Conservation (phyloP, 2,329 filamentous ascomycete species). For the Talaromyces pinophilus region DNA sequence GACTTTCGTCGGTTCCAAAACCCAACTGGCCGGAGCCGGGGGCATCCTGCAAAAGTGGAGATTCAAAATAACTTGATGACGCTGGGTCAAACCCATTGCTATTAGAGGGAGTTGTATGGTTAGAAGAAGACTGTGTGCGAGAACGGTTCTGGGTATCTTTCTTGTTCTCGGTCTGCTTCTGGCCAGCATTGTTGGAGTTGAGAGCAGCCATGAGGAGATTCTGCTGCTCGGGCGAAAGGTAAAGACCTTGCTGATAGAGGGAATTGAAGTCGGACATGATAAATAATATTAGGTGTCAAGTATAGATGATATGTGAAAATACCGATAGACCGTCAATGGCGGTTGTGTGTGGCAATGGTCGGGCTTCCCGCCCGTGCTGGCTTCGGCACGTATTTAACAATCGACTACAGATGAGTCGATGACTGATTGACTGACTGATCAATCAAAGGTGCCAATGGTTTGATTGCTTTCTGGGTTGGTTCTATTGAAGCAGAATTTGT, state of each 20-base stretch:
- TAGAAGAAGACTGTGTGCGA: slow-evolving; percentile 19
- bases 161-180: slow-evolving; percentile 32
- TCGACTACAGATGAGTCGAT: slow-evolving; percentile 11
- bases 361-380: slow-evolving; percentile 40
- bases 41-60: slow-evolving; percentile 34
- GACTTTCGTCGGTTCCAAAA: slow-evolving; percentile 67
- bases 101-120: slow-evolving; percentile 24
- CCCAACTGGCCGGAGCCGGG: slow-evolving; percentile 52
- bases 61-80: slow-evolving; percentile 36
- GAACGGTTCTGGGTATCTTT: not conserved
- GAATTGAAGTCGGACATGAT: slow-evolving; percentile 44
- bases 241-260: slow-evolving; percentile 58
- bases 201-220: slow-evolving; percentile 73
- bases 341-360: slow-evolving; percentile 19
- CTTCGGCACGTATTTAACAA: slow-evolving; percentile 20
- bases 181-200: slow-evolving; percentile 63
- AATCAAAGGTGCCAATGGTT: not conserved
- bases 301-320: not conserved
- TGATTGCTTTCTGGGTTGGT: not conserved
- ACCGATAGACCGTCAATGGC: not conserved
- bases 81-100: slow-evolving; percentile 44
- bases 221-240: slow-evolving; percentile 75
- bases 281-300: not conserved
- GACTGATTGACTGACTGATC: not conserved
- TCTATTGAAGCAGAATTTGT: not conserved